A percentile compares a stretch with the other conserved stretches of the same genome.
Conservation (phyloP, 345 rosid genomes). For the Eucalyptus cloeziana region DNA sequence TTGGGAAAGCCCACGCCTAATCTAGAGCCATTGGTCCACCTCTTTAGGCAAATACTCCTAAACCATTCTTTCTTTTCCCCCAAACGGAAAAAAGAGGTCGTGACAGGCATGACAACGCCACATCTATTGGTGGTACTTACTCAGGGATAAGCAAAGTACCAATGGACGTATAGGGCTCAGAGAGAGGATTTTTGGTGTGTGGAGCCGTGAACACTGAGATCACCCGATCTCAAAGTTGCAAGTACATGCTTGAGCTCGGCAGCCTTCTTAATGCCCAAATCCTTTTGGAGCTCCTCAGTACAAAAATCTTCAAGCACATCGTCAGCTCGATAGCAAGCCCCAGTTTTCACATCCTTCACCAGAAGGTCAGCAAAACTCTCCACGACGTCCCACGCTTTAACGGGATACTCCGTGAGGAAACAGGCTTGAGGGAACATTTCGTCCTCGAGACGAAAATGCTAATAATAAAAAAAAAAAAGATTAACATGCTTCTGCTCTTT, state of each 20-base stretch:
- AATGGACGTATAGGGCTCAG: constrained; percentile 88
- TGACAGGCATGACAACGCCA: neutral
- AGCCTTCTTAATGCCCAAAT: constrained; percentile 59
- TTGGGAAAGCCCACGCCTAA: no score
- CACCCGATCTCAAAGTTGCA: constrained; percentile 44
- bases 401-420: no score
- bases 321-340: constrained; percentile 75
- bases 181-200: constrained; percentile 67
- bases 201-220: constrained; percentile 55
- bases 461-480: neutral
- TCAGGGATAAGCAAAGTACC: constrained; percentile 41
- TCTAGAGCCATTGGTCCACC: no score
- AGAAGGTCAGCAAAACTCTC: constrained; percentile 90
- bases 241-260: constrained; percentile 66
- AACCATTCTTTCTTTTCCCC: no score
- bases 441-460: constrained; percentile 94
- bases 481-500: neutral
- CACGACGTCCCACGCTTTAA: neutral
- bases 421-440: constrained; percentile 25
- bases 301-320: constrained; percentile 85
- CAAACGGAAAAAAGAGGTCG: no score
- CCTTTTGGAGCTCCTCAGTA: constrained; percentile 63
- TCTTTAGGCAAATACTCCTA: no score
- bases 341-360: constrained; percentile 85
- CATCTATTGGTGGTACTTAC: constrained; percentile 15